Percentiles rank a stretch among this genome's conserved stretches.
Evolutionary conservation across 140 eudicot genomes (phyloP).

Genomic region (Bidens hawaiensis): DNA sequence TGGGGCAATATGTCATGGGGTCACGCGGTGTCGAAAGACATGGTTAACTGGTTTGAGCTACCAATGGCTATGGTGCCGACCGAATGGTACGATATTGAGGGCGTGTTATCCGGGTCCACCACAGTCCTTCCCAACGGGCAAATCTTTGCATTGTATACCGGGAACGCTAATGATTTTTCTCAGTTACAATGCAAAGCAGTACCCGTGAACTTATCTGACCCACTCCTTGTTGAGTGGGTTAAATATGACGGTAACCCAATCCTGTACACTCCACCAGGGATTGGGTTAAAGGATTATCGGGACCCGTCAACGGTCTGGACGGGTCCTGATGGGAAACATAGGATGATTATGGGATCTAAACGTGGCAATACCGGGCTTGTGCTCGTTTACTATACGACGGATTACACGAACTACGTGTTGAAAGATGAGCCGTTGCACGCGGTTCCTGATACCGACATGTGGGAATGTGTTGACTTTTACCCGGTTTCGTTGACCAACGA

Average conservation of each 20-base stretch:
- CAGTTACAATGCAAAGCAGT: slow-evolving; percentile 50
- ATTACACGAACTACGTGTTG: slow-evolving; percentile 34
- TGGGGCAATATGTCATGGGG: slow-evolving; percentile 87
- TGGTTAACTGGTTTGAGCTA: slow-evolving; percentile 49
- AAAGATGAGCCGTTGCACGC: slow-evolving; percentile 39
- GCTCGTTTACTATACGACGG: slow-evolving; percentile 39
- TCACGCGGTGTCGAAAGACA: slow-evolving; percentile 57
- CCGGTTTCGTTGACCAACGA: slow-evolving; percentile 37
- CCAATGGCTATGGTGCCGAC: slow-evolving; percentile 42
- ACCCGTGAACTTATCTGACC: slow-evolving; percentile 46
- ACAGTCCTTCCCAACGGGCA: slow-evolving; percentile 47
- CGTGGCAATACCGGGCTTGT: slow-evolving; percentile 31
- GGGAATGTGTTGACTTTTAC: slow-evolving; percentile 65
- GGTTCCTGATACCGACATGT: slow-evolving; percentile 55
- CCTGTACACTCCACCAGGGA: slow-evolving; percentile 46
- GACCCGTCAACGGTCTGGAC: slow-evolving; percentile 65
- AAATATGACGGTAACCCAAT: slow-evolving; percentile 46
- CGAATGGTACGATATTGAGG: slow-evolving; percentile 47
- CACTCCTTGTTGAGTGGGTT: slow-evolving; percentile 60
- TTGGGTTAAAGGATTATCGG: slow-evolving; percentile 37
- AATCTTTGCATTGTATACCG: slow-evolving; percentile 46
- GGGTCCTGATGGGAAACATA: slow-evolving; percentile 42
- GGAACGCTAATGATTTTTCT: slow-evolving; percentile 34
- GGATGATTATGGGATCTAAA: slow-evolving; percentile 48
- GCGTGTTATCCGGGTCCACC: slow-evolving; percentile 57